These are phyloP conservation scores for Ettlia oleoabundans DNA, from an alignment of 139 green algal species.

Conservation along the genomic window DNA sequence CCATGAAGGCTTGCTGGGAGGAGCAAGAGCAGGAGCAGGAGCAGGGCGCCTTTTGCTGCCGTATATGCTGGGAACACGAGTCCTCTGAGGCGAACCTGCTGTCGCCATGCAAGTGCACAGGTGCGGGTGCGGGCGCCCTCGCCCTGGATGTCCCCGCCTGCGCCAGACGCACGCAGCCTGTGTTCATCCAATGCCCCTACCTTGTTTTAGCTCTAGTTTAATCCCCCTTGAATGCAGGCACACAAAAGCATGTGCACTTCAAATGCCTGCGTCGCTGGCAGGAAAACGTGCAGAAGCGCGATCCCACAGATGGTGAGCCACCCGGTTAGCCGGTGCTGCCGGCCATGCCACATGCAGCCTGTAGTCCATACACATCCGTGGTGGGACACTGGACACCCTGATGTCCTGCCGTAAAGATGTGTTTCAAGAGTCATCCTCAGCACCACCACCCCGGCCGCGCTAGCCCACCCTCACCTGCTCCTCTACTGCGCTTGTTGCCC, in stretches of 20 bases:
- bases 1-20: background rate
- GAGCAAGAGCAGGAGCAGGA: background rate
- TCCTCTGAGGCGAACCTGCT: background rate
- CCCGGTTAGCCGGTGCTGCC: too few relatives aligned
- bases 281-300: conserved; percentile 26
- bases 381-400: too few relatives aligned
- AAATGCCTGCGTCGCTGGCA: conserved; percentile 58
- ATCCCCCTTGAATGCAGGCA: conserved; percentile 29
- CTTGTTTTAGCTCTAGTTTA: background rate
- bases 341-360: too few relatives aligned
- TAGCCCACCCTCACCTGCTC: too few relatives aligned
- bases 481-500: too few relatives aligned
- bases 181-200: background rate
- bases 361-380: too few relatives aligned
- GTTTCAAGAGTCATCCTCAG: too few relatives aligned
- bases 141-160: background rate
- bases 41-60: background rate
- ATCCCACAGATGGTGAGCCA: conserved; percentile 30
- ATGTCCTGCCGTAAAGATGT: too few relatives aligned
- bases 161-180: background rate
- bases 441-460: too few relatives aligned
- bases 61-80: conserved; percentile 40
- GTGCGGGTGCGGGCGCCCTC: conserved; percentile 10
- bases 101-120: conserved; percentile 34
- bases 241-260: conserved; percentile 50